Evolutionary conservation across 164 flowering plant genomes (phyloP), one percentile per base, ranked within the genome.

Genomic region (Piper longum): DNA sequence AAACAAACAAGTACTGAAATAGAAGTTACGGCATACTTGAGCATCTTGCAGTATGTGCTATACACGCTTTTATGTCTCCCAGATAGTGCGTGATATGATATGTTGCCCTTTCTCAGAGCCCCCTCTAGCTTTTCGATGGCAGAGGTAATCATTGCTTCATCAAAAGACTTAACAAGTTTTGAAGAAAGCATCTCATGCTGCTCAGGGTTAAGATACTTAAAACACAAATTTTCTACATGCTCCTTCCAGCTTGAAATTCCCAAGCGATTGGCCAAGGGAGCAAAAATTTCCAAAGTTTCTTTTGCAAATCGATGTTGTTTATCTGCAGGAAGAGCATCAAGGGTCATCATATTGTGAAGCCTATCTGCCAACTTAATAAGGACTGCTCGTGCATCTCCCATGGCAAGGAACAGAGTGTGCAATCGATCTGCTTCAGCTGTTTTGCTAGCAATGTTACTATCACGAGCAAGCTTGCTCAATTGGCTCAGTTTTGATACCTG

Each of bases 391-490:
- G 96, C 91, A 79, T 93, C 99, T 43, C 87, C 86, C 97, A 93
- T 88, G 14, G 96, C 97, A 66, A 93, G 88, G 71, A 88, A 87
- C 97, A 93, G 88, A 19, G 97, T 93, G 69, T 90, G 99, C 76
- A 93, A 54, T 43, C 91, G 85, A 72, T 90, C 97, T 66, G 97
- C 99, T 81, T 93, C 97, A 41, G 64, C 84, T 12, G 82, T 78
- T 72, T 76, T 90, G 69, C 75, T 73, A 42, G 99, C 99, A 16
- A 96, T 93, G 70, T 88, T 79, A 73, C 81, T 88, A 14, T 93
- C 99, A 2, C 99, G 89, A 17, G 99, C 99, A 69, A 93, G 97
- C 82, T 93, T 88, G 77, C 99, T 93, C 78, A 90, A 73, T 1
- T 90, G 92, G 71, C 99, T 93, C 45, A 93, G 78, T 78, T 88